Conservation (phyloP, 2,329 filamentous ascomycete genomes). For the Trichothecium sympodiale region DNA sequence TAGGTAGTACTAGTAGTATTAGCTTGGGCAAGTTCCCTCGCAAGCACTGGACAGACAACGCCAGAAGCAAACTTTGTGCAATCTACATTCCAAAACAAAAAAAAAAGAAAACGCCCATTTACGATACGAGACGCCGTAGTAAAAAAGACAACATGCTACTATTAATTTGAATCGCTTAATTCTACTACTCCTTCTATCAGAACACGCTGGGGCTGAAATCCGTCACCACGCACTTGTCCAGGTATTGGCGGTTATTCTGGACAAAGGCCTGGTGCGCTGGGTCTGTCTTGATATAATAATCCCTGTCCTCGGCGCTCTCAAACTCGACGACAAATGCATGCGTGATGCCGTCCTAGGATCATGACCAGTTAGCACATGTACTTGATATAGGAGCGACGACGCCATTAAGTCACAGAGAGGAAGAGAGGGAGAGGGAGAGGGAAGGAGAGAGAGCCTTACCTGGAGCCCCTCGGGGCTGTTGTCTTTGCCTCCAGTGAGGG, state of each 20-base stretch:
- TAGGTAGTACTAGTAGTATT: too few relatives aligned
- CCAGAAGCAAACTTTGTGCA: too few relatives aligned
- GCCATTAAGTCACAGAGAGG: too few relatives aligned
- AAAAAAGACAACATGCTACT: too few relatives aligned
- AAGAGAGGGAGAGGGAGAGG: background rate
- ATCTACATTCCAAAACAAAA: too few relatives aligned
- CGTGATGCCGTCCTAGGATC: conserved; percentile 41
- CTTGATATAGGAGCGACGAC: too few relatives aligned
- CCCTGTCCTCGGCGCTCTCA: conserved; percentile 45
- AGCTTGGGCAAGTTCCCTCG: too few relatives aligned
- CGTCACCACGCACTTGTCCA: conserved; percentile 40
- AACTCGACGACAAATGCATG: conserved; percentile 61
- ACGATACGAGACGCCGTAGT: too few relatives aligned
- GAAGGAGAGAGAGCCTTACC: conserved; percentile 23
- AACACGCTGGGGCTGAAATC: conserved; percentile 42
- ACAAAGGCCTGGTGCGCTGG: conserved; percentile 48
- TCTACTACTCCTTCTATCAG: background rate
- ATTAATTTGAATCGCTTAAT: too few relatives aligned
- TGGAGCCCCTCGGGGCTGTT: conserved; percentile 47
- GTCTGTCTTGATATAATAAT: conserved; percentile 54
- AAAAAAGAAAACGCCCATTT: too few relatives aligned
- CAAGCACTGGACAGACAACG: too few relatives aligned
- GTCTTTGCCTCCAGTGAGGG: conserved; percentile 44
- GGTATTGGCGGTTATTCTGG: conserved; percentile 6
- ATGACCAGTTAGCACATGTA: too few relatives aligned